These are phyloP conservation scores for Plasmopara muralis DNA, from an alignment of 352 stramenopile genomes.

Conservation along the genomic window DNA sequence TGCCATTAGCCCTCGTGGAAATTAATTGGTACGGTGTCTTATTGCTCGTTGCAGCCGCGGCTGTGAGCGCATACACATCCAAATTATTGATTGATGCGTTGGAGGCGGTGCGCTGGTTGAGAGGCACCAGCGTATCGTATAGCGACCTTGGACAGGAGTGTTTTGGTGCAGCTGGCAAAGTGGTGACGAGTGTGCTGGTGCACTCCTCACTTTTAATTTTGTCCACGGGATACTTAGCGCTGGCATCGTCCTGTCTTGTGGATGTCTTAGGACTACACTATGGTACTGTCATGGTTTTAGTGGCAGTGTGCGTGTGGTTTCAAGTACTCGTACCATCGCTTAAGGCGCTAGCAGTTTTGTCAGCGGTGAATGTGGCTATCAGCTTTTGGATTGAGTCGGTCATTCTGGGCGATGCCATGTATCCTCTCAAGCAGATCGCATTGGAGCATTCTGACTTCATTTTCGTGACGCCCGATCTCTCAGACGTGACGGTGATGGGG, in stretches of 20 bases:
- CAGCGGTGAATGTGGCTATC: conserved; percentile 67
- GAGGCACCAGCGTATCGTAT: conserved; percentile 52
- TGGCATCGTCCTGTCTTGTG: conserved; percentile 50
- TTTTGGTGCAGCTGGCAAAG: conserved; percentile 40
- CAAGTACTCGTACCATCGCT: conserved; percentile 67
- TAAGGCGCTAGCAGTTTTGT: conserved; percentile 47
- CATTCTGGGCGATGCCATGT: conserved; percentile 80
- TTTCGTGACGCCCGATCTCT: conserved; percentile 61
- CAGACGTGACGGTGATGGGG: conserved; percentile 36
- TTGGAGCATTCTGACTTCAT: conserved; percentile 51
- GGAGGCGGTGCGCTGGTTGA: conserved; percentile 63
- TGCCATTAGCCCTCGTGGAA: conserved; percentile 68
- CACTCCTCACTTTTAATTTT: conserved; percentile 56
- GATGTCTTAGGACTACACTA: conserved; percentile 52
- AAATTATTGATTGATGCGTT: conserved; percentile 64
- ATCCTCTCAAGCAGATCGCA: conserved; percentile 71
- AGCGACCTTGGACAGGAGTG: conserved; percentile 65
- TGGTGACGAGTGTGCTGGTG: conserved; percentile 37
- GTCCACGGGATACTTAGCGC: conserved; percentile 47
- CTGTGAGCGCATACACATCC: conserved; percentile 54
- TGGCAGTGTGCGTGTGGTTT: conserved; percentile 48
- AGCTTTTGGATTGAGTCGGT: conserved; percentile 75
- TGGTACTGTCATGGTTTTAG: conserved; percentile 46
- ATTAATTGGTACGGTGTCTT: conserved; percentile 74
- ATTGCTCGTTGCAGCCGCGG: conserved; percentile 41